Evolutionary conservation across 2,329 filamentous ascomycete genomes (phyloP), one percentile per base, ranked within the genome.

Genomic region (Colletotrichum neosansevieriae): DNA sequence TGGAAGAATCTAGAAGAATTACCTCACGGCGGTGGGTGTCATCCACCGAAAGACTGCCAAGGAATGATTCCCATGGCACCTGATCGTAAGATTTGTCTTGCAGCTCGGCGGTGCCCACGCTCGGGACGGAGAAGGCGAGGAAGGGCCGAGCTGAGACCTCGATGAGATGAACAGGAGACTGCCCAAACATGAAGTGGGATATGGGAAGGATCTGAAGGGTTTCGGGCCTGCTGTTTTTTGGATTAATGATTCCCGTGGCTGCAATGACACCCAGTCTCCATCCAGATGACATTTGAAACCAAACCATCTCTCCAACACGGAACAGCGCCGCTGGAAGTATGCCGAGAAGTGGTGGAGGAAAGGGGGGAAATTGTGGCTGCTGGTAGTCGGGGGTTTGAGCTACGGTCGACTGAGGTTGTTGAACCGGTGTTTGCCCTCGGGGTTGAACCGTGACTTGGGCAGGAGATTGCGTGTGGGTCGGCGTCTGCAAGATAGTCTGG

Each of bases 91-190:
- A 69, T 53, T 79, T 79, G 17, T 79, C 78, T 63, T 78, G 78
- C 6, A 85, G 72, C 4, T 81, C 78, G 1, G 78, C 72, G 10
- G 83, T 72, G 11, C 74, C 74, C 9, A 85, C 79, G 2, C 77
- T 76, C 0, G 84, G 84, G 1, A 86, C 83, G 11, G 82, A 85
- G 65, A 85, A 86, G 11, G 84, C 83, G 44, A 85, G 78, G 70
- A 85, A 86, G 1, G 84, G 84, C 3, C 84, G 80, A 71, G 86
- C 79, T 17, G 84, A 82, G 4, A 71, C 73, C 51, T 81, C 78
- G 0, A 73, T 54, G 67, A 84, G 85, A 5, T 84, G 77, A 19
- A 77, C 75, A 32, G 77, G 76, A 44, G 42, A 24, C 51, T 83
- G 79, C 17, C 73, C 78, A 6, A 82, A 77, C 6, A 78, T 66